These are phyloP conservation scores for Pyrenochaeta sp. DNA, from an alignment of 2,329 filamentous ascomycete genomes.

Conservation along the genomic window DNA sequence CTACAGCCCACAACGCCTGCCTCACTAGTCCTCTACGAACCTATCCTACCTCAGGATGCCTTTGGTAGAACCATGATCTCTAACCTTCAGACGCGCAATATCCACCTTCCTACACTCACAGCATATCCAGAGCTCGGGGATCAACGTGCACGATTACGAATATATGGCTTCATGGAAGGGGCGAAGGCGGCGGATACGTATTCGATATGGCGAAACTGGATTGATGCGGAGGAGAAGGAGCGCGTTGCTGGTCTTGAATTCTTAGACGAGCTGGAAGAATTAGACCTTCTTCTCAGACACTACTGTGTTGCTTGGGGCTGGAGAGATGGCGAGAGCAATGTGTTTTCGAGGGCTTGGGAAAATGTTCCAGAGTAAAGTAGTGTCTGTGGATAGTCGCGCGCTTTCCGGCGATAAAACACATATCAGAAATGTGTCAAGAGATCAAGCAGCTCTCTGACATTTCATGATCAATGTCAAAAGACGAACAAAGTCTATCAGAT, in stretches of 20 bases:
- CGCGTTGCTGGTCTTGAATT: conserved; percentile 83
- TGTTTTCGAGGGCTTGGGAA: conserved; percentile 47
- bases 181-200: conserved; percentile 68
- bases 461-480: neutral
- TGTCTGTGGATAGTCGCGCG: neutral
- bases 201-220: conserved; percentile 81
- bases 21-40: conserved; percentile 84
- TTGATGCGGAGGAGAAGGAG: conserved; percentile 74
- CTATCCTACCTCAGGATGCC: conserved; percentile 80
- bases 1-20: conserved; percentile 58
- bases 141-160: conserved; percentile 72
- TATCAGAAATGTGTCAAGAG: neutral
- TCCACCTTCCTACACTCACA: conserved; percentile 83
- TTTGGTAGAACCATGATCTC: conserved; percentile 93
- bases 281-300: conserved; percentile 84
- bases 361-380: conserved; percentile 28
- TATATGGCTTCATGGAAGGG: conserved; percentile 70
- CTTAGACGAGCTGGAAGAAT: conserved; percentile 95
- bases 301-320: conserved; percentile 93
- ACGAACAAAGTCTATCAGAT: neutral
- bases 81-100: conserved; percentile 83
- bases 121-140: conserved; percentile 73
- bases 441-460: neutral
- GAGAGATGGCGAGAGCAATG: conserved; percentile 59
- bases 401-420: no score